Percentiles rank a stretch among this genome's conserved stretches.
These are phyloP conservation scores for Rhodomyrtus tomentosa DNA, from an alignment of 345 rosid species.

Conservation along the genomic window DNA sequence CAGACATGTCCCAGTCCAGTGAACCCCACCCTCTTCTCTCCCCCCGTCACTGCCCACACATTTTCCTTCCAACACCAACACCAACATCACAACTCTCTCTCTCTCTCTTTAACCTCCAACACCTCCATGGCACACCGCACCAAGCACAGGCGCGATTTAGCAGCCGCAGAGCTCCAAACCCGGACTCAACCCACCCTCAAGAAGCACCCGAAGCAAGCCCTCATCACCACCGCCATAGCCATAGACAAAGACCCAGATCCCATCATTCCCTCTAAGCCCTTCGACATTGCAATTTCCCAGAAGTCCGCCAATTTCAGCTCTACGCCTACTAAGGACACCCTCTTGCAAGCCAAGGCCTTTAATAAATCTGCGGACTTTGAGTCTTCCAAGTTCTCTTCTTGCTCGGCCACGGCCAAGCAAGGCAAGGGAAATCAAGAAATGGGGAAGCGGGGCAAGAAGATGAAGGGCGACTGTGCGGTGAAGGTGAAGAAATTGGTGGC, in stretches of 20 bases:
- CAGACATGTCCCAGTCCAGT: not conserved
- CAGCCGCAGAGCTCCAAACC: slow-evolving; percentile 4
- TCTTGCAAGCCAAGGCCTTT: slow-evolving; percentile 42
- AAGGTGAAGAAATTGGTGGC: slow-evolving; percentile 10
- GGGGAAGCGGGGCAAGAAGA: slow-evolving; percentile 11
- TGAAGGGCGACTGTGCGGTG: slow-evolving; percentile 6
- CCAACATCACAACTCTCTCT: not conserved
- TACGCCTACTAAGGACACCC: slow-evolving; percentile 9
- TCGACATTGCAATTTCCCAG: not conserved
- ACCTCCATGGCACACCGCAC: slow-evolving; percentile 20
- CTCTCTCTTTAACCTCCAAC: not conserved
- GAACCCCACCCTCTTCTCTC: not conserved
- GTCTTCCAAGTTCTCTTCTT: slow-evolving; percentile 13
- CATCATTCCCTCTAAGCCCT: slow-evolving; percentile 3
- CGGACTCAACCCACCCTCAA: slow-evolving; percentile 3
- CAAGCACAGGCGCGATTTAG: slow-evolving; percentile 21
- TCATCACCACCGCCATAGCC: slow-evolving; percentile 3
- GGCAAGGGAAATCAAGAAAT: slow-evolving; percentile 1
- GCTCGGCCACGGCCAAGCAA: slow-evolving; percentile 4
- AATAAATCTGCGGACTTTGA: slow-evolving; percentile 40
- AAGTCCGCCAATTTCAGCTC: slow-evolving; percentile 10
- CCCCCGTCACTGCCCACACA: not conserved
- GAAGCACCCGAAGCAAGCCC: slow-evolving; percentile 1
- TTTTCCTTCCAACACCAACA: not conserved
- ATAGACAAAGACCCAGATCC: slow-evolving; percentile 11